Evolutionary conservation across 2,329 filamentous ascomycete genomes (phyloP), one percentile per base, ranked within the genome.

Genomic region (Seiridium cupressi): DNA sequence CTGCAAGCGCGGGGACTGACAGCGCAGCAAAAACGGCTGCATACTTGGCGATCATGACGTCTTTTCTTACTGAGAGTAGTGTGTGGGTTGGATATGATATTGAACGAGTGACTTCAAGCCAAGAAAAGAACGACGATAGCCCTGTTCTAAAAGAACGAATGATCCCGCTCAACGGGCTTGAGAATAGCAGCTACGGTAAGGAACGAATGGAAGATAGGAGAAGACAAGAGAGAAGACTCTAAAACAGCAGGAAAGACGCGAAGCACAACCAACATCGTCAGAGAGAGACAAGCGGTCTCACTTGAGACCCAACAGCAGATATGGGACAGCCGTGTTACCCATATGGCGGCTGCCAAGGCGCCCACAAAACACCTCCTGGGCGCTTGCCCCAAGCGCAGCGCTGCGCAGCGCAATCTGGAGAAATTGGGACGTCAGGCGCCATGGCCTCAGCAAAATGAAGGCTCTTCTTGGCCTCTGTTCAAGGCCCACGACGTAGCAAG

Each of bases 81-180:
- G 34, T 1, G 31, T 34, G 53, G 36, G 34, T 26, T 40, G 34
- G 11, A 3, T 18, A 11, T 10, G n/a, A n/a, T 40, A 13, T 53
- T n/a, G 4, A 53, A 26, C 11, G 49, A 53, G 8, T 38, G 49
- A 36, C 35, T 53, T 53, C 49, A 53, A 53, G 49, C 35, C 49
- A 53, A 18, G 55, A 55, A 8, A 46, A 49, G 9, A 13, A 44
- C 18, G 18, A 26, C 18, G 13, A 35, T 55, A 18, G 38, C 6
- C 38, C 10, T 13, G 18, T 31, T 11, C 18, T 38, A 57, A 61
- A 58, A 53, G 60, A 61, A 59, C 49, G 60, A 51, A 56, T 55
- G 51, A 59, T 61, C 60, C 60, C 53, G 60, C 60, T 61, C 60
- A 59, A 53, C 60, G 56, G 60, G 60, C 51, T 59, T 53, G 51